Evolutionary conservation across 495 filamentous ascomycete species (phyloP), one percentile per base, ranked within the genome.

Genomic region (Penicillium cosmopolitanum): DNA sequence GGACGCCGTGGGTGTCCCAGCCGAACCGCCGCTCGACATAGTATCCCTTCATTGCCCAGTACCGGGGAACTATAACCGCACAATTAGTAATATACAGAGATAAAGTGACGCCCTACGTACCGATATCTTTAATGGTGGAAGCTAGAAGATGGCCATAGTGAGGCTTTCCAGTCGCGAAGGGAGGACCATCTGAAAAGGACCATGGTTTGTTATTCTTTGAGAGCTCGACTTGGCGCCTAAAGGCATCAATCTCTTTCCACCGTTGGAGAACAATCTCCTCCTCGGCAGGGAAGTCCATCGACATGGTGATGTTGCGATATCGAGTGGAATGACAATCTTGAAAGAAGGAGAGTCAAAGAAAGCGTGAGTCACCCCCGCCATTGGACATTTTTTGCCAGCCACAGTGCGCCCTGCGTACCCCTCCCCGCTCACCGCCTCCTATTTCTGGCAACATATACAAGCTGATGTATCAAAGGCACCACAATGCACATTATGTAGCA

Each of bases 31-130:
- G 75, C 65, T 83, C 82, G 25, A 98, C 94, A 78, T 94, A 87
- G 67, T 87, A 87, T 12, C 95, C 95, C 73, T 96, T 96, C 92
- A 96, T 97, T 35, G 93, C 92, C 95, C 95, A 98, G 71, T 97
- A 98, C 62, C 93, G 78, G 1, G 94, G 93, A 64, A 98, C 95
- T 28, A 48, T 23, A 48, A 12, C 3, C 46, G 11, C 46, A 23
- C 2, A 12, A 28, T 48, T 28, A 48, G 46, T 5, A 48, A 0
- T n/a, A 6, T 28, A 0, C 16, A 2, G 42, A 7, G 2, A n/a
- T 44, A 9, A 44, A 18, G 8, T 18, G 8, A 18, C 5, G 16
- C 13, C 12, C 16, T 19, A 19, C 42, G 42, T 9, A 44, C 42
- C 42, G 58, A 97, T 93, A 72, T 98, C 95, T 70, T 98, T 98